Evolutionary conservation across 441 rosid genomes (phyloP), one percentile per base, ranked within the genome.

Genomic region (Biscutella auriculata): DNA sequence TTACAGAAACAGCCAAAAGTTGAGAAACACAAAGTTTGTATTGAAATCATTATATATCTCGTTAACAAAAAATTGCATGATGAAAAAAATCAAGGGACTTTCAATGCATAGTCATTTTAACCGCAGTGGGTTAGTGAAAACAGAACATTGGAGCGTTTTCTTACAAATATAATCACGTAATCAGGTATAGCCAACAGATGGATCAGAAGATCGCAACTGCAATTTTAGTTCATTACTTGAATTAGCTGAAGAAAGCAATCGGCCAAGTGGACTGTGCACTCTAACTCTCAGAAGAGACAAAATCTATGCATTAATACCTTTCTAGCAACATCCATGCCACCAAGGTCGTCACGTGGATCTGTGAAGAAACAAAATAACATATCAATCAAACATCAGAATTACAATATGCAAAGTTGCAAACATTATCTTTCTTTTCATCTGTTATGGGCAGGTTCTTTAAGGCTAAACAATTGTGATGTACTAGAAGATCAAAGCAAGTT

Each of bases 261-360:
- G 6, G 30, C 13, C 19, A 0, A 8, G 28, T 37, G 13, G 12
- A 49, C 8, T 49, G 13, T 12, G 57, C 26, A 28, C 32, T 59
- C 33, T 12, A 48, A 61, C 32, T 29, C 50, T 61, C 23, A 23
- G 21, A 48, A 51, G 37, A 32, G 10, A 66, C 16, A 15, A 52
- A 12, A 44, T 29, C 29, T 26, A 60, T 51, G 10, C 3, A 37
- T 69, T 25, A 75, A 48, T 56, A 92, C 98, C 98, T 92, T 92
- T 77, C 95, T 83, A 15, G 95, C 94, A 67, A 88, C 95, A 69
- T 92, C 98, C 94, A 84, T 82, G 67, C 98, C 98, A 50, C 94
- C 59, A 0, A 92, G 95, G 77, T 92, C 97, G 68, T 92, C 98
- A 9, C 97, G 94, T 36, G 97, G 98, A 88, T 92, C 97, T 92